These are phyloP conservation scores for Magnusiomyces paraingens DNA, from an alignment of 1,139 yeast genomes.

Conservation along the genomic window DNA sequence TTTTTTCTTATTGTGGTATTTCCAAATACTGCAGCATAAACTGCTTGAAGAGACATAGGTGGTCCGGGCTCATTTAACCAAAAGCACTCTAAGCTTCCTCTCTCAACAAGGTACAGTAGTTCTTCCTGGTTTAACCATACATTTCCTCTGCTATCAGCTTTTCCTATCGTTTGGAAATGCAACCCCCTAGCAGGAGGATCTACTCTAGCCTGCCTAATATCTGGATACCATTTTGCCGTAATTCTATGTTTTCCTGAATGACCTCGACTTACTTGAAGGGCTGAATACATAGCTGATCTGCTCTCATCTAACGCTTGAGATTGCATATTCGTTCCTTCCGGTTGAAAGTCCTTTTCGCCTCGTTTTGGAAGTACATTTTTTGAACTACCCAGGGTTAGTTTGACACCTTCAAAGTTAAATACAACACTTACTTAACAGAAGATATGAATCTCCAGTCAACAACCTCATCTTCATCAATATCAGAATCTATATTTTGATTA, in stretches of 20 bases:
- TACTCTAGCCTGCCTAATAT: conserved; percentile 41
- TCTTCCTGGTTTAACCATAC: conserved; percentile 60
- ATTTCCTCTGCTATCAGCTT: conserved; percentile 42
- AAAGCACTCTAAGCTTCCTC: conserved; percentile 69
- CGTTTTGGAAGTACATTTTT: conserved; percentile 46
- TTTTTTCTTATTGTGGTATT: conserved; percentile 16
- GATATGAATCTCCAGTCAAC: conserved; percentile 5
- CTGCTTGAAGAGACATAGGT: conserved; percentile 57
- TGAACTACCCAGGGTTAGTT: conserved; percentile 22
- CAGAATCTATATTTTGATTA: not conserved
- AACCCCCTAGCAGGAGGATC: conserved; percentile 57
- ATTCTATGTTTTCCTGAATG: conserved; percentile 38
- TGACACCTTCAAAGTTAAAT: conserved; percentile 2
- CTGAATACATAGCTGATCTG: conserved; percentile 65
- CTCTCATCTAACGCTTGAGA: conserved; percentile 46
- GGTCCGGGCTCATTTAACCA: conserved; percentile 26
- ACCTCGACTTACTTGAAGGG: conserved; percentile 54
- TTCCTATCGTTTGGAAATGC: conserved; percentile 69
- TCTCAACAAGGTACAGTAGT: conserved; percentile 66
- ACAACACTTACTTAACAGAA: not conserved
- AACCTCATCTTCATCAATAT: conserved; percentile 6
- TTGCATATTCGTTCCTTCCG: conserved; percentile 69
- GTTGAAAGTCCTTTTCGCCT: conserved; percentile 85
- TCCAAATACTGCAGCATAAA: conserved; percentile 49
- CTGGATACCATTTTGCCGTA: conserved; percentile 43